These are phyloP conservation scores for Periconia sp. DNA, from an alignment of 2,329 filamentous ascomycete species.

Conservation along the genomic window DNA sequence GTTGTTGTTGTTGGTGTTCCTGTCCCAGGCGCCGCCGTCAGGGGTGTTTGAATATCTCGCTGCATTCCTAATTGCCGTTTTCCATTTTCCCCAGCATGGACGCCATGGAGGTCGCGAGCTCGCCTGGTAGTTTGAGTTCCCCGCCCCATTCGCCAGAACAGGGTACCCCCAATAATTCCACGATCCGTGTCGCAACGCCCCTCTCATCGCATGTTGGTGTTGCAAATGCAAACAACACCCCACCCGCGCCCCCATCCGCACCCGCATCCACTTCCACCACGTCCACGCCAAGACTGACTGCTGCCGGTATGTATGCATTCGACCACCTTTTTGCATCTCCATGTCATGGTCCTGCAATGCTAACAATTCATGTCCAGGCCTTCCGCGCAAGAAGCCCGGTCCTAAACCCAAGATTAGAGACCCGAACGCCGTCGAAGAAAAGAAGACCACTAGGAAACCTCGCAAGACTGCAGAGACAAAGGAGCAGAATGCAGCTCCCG, in stretches of 20 bases:
- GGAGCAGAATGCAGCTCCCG: conserved; percentile 48
- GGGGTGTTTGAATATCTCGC: conserved; percentile 4
- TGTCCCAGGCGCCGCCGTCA: conserved; percentile 1
- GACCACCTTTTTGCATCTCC: neutral
- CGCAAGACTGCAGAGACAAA: conserved; percentile 51
- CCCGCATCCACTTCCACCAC: conserved; percentile 15
- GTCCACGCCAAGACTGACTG: conserved; percentile 36
- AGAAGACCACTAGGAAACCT: conserved; percentile 43
- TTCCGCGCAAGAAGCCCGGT: conserved; percentile 45
- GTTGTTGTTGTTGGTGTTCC: conserved; percentile 1
- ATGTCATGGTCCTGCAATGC: neutral
- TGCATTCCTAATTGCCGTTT: neutral
- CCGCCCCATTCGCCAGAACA: conserved; percentile 42
- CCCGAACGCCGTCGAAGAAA: conserved; percentile 44
- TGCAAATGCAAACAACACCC: conserved; percentile 8
- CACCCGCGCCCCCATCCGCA: conserved; percentile 16
- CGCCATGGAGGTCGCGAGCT: conserved; percentile 32
- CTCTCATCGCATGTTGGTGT: conserved; percentile 26
- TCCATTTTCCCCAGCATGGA: conserved; percentile 32
- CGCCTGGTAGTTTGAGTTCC: conserved; percentile 40
- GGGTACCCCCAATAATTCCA: conserved; percentile 34
- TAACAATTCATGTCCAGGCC: neutral
- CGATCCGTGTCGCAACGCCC: conserved; percentile 27
- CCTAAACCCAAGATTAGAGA: conserved; percentile 47
- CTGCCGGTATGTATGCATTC: conserved; percentile 25